Conservation (phyloP, 768 basidiomycete species). For the Tremella yokohamensis region DNA sequence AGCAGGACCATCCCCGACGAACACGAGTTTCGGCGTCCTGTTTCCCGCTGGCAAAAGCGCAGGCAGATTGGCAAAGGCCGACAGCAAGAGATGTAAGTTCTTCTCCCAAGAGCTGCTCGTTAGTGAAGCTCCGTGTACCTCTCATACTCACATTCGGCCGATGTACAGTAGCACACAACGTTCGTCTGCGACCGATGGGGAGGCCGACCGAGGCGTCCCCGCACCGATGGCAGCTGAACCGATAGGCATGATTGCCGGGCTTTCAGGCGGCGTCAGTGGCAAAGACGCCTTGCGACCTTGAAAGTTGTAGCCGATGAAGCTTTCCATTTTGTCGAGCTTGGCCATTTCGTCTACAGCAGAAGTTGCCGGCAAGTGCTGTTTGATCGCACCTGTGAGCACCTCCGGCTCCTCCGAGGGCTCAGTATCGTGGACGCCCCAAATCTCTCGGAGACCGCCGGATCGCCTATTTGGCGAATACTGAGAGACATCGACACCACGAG, state of each 20-base stretch:
- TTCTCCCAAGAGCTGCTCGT: slow-evolving; percentile 53
- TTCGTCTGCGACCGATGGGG: no score
- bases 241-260: slow-evolving; percentile 21
- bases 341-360: no score
- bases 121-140: neutral
- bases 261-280: slow-evolving; percentile 29
- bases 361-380: no score
- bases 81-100: slow-evolving; percentile 54
- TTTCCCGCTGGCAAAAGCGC: slow-evolving; percentile 24
- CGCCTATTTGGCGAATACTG: slow-evolving; percentile 50
- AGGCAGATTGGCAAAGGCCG: slow-evolving; percentile 48
- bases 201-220: slow-evolving; percentile 15
- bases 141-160: slow-evolving; percentile 48
- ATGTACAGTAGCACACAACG: slow-evolving; percentile 50
- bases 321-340: no score
- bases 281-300: slow-evolving; percentile 25
- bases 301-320: slow-evolving; percentile 7
- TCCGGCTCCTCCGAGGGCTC: slow-evolving; percentile 3
- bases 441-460: slow-evolving; percentile 35
- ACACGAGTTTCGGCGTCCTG: slow-evolving; percentile 48
- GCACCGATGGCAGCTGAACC: slow-evolving; percentile 1
- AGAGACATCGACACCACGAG: slow-evolving; percentile 52
- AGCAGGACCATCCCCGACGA: slow-evolving; percentile 55
- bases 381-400: no score
- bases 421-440: slow-evolving; percentile 43